Conservation (phyloP, 1,139 yeast genomes). For the Nakaseomyces uthaithaninus region DNA sequence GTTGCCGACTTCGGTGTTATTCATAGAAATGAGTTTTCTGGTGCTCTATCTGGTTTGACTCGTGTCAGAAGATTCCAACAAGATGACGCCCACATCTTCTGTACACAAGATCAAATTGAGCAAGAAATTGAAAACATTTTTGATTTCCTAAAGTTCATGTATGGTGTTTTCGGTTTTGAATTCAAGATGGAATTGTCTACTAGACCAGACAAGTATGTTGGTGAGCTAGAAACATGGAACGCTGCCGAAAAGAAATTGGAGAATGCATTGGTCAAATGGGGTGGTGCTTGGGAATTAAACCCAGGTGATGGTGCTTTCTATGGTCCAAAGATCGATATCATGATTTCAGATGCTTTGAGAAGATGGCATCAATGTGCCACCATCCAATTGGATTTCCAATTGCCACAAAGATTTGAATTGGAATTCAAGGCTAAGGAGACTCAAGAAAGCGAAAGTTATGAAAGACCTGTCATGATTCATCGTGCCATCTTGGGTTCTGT, state of each 20-base stretch:
- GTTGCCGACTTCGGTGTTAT: constrained; percentile 93
- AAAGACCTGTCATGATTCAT: constrained; percentile 95
- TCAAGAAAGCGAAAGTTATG: constrained; percentile 30
- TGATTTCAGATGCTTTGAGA: constrained; percentile 81
- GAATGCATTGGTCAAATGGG: constrained; percentile 65
- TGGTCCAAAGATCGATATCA: constrained; percentile 96
- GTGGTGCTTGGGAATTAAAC: constrained; percentile 82
- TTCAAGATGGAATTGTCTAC: constrained; percentile 88
- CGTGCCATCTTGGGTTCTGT: constrained; percentile 97
- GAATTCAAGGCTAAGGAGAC: constrained; percentile 74
- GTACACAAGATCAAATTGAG: constrained; percentile 81
- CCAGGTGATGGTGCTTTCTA: constrained; percentile 98
- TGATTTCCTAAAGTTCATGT: constrained; percentile 69
- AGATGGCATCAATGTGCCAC: constrained; percentile 99
- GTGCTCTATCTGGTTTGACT: constrained; percentile 83
- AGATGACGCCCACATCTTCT: constrained; percentile 97
- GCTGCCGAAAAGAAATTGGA: constrained; percentile 74
- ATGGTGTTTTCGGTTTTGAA: constrained; percentile 79
- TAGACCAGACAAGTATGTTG: constrained; percentile 87
- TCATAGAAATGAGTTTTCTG: constrained; percentile 93
- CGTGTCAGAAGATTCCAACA: constrained; percentile 97
- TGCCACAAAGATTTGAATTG: constrained; percentile 83
- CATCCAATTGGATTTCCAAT: constrained; percentile 93
- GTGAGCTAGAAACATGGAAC: constrained; percentile 82
- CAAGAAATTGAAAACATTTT: constrained; percentile 72